Evolutionary conservation across 2,329 filamentous ascomycete species (phyloP).

Genomic region (Ophiocordyceps sinensis): DNA sequence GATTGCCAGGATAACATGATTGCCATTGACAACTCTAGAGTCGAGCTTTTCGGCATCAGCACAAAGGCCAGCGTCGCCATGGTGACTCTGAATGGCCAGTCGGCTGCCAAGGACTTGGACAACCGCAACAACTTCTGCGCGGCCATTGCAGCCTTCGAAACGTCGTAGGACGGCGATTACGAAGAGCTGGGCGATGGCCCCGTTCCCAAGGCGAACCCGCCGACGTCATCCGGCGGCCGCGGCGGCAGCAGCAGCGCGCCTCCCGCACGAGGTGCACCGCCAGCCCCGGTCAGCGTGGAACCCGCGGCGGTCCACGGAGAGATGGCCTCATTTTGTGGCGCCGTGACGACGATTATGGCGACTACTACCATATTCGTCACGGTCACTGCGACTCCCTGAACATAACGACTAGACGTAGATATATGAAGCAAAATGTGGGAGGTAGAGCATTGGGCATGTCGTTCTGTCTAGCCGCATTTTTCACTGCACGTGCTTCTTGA

Average conservation of each 20-base stretch:
- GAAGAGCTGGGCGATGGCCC: background rate
- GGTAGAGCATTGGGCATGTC: background rate
- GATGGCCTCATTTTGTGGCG: background rate
- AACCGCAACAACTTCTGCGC: conserved; percentile 54
- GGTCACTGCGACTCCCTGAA: conserved; percentile 5
- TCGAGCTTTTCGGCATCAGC: conserved; percentile 54
- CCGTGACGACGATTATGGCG: conserved; percentile 5
- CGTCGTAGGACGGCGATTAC: background rate
- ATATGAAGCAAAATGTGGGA: background rate
- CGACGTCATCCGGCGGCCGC: background rate
- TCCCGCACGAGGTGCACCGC: background rate
- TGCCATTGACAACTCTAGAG: conserved; percentile 51
- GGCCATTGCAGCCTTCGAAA: conserved; percentile 39
- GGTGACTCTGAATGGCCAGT: conserved; percentile 46
- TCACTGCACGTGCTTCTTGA: background rate
- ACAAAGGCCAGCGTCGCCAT: conserved; percentile 66
- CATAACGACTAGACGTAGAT: conserved; percentile 1
- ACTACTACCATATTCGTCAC: conserved; percentile 9
- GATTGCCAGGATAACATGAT: conserved; percentile 70
- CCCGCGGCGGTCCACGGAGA: background rate
- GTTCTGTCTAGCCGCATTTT: background rate
- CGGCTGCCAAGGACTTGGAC: conserved; percentile 38
- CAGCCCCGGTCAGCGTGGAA: background rate
- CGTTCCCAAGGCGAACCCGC: background rate
- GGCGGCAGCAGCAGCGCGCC: background rate